A percentile compares a stretch with the other conserved stretches of the same genome.
phyloP scores from a whole-genome alignment of 208 protist genomes.

The Leishmania gerbilli region DNA sequence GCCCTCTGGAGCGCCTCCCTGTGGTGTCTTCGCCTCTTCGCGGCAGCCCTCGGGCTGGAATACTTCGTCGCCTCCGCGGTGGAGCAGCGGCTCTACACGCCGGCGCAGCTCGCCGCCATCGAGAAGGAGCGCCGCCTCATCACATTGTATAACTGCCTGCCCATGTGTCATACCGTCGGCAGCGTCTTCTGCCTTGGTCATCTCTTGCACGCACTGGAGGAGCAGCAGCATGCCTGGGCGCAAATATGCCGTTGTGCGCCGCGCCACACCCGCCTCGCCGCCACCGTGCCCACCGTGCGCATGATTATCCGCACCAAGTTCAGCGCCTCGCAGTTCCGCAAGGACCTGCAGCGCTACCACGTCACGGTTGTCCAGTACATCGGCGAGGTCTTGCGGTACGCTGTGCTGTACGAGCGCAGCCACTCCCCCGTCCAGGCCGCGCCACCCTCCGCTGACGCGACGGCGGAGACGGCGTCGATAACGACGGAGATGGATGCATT shows the following conservation, averaged over 20 bases:
- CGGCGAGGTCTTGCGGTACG: constrained; percentile 90
- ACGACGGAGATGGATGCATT: constrained; percentile 10
- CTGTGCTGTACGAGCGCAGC: constrained; percentile 46
- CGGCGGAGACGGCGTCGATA: neutral
- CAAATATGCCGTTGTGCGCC: constrained; percentile 14
- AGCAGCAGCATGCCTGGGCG: constrained; percentile 47
- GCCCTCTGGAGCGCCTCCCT: constrained; percentile 20
- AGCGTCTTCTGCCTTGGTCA: constrained; percentile 69
- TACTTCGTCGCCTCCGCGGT: constrained; percentile 9
- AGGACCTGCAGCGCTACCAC: constrained; percentile 66
- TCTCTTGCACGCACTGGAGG: constrained; percentile 54
- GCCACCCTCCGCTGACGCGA: neutral
- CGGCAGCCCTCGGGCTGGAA: constrained; percentile 11
- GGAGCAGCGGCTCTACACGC: constrained; percentile 20
- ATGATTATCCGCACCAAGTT: constrained; percentile 81
- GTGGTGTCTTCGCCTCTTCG: constrained; percentile 27
- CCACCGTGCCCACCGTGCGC: constrained; percentile 36
- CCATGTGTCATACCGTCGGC: constrained; percentile 85
- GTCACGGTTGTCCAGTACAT: constrained; percentile 91
- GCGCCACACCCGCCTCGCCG: neutral
- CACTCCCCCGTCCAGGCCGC: constrained; percentile 6
- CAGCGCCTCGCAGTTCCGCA: constrained; percentile 59
- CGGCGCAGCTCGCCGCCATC: constrained; percentile 10
- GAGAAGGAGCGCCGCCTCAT: constrained; percentile 39
- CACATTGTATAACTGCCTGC: constrained; percentile 75